Percentiles rank a stretch among this genome's conserved stretches.
Conservation (phyloP, 1,284 basidiomycete genomes). For the Meripilus lineatus region DNA sequence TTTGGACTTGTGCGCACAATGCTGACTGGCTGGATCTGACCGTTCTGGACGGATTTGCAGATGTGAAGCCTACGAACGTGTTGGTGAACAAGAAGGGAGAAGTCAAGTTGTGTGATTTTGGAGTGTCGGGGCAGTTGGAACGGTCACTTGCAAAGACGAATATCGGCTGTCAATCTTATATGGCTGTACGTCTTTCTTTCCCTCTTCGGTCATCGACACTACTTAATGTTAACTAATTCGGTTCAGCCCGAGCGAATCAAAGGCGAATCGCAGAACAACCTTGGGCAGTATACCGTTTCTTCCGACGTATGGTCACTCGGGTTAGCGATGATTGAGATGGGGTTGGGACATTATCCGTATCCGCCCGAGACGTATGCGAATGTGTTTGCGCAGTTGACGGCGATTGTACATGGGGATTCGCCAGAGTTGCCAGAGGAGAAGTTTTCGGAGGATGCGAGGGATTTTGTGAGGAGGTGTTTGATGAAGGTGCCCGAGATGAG, state of each 20-base stretch:
- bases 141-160: slow-evolving; percentile 97
- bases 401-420: slow-evolving; percentile 93
- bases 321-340: slow-evolving; percentile 91
- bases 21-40: background rate
- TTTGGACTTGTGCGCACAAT: background rate
- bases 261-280: slow-evolving; percentile 84
- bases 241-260: slow-evolving; percentile 89
- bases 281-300: slow-evolving; percentile 91
- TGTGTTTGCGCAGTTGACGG: slow-evolving; percentile 93
- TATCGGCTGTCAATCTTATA: slow-evolving; percentile 98
- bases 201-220: background rate
- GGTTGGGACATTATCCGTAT: slow-evolving; percentile 91
- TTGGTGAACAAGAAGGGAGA: slow-evolving; percentile 87
- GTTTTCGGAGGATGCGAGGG: slow-evolving; percentile 47
- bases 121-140: slow-evolving; percentile 96
- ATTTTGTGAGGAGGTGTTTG: slow-evolving; percentile 63
- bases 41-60: too few relatives aligned
- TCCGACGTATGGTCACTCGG: slow-evolving; percentile 99
- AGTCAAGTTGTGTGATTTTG: slow-evolving; percentile 97
- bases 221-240: slow-evolving; percentile 2
- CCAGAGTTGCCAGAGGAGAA: slow-evolving; percentile 69
- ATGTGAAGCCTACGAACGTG: slow-evolving; percentile 98
- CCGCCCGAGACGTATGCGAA: slow-evolving; percentile 98
- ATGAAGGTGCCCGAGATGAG: slow-evolving; percentile 74
- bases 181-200: slow-evolving; percentile 71